Base-by-base conservation (phyloP, 106 monocot species). In the Triglochin maritima region DNA sequence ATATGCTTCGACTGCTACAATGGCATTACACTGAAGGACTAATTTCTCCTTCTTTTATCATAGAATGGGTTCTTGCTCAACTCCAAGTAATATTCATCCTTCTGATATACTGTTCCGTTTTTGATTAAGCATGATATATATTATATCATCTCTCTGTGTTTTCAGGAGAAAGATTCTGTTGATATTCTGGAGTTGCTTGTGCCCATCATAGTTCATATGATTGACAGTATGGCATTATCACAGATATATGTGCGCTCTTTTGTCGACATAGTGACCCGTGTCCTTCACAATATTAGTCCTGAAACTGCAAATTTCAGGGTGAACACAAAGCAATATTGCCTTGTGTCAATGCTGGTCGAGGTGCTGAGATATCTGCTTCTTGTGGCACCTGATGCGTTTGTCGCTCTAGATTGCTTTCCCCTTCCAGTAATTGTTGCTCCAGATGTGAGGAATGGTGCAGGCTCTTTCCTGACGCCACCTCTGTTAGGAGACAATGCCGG, bases 1-100 rank as follows among this genome's bases (percentile, higher is more conserved):
- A 98, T 72, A 79, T 92, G 83, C 76, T 91, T 7, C 85, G 73
- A 44, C 83, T 98, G 69, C 16, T 94, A 66, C 75, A 79, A 17
- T 94, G 89, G 94, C 84, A 87, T 80, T 76, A 79, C 63, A 64
- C 86, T 56, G 94, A 94, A 83, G 94, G 87, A 6, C 73, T 94
- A 46, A 69, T 94, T 62, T 72, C 77, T 67, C 87, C 87, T 60
- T 90, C 94, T 73, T 69, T 83, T 17, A 63, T 94, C 8, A 72
- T 94, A 50, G 94, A 94, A 55, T 85, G 89, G 85, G 77, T 82
- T 67, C 74, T 91, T 17, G 71, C 54, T 70, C 96, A 92, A 69
- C 78, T 91, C 69, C 96, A 88, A 88, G 96, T 92, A 83, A 79
- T 60, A 56, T 53, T 54, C 50, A 43, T 50, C 56, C 67, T 58